Base-by-base conservation (phyloP, 257 asterid genomes). In the Cordia subcordata region DNA sequence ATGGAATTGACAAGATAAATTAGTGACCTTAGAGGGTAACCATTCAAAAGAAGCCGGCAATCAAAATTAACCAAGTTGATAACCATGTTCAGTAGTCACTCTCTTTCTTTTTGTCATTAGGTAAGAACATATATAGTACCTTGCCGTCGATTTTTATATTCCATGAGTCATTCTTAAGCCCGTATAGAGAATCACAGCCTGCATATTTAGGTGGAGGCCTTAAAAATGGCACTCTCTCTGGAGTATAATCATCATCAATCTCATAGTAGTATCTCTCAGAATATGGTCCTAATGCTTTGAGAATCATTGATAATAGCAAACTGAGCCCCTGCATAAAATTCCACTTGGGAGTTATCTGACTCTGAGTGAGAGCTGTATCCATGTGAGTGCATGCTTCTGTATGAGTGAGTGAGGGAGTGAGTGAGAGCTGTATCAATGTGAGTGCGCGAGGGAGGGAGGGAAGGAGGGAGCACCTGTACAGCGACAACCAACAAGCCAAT, bases 241-340 rank as follows among this genome's bases (percentile, higher is more conserved):
- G 94, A 18, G 60, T 68, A 57, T 81, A 81, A 23, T 92, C 96
- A 68, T 92, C 99, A 75, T 88, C 99, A 68, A 94, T 88, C 68
- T 84, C 96, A 11, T 42, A 11, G 66, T 88, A 92, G 77, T 73
- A 84, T 64, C 81, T 92, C 76, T 81, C 95, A 42, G 74, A 45
- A 71, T 82, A 77, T 62, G 97, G 86, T 68, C 96, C 95, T 68
- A 88, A 70, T 64, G 95, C 99, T 85, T 85, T 92, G 35, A 92
- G 96, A 75, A 86, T 72, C 80, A 82, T 82, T 53, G 97, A 92
- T 63, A 88, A 60, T 62, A 92, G 57, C 64, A 92, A 57, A 68
- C 86, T 79, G 57, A 86, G 33, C 23, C 83, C 97, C 98, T 92
- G 85, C 83, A 79, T 37, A 50, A 27, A 19, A 44, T 53, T 27